phyloP scores from a whole-genome alignment of 2,329 filamentous ascomycete species.

The Colletotrichum sojae region DNA sequence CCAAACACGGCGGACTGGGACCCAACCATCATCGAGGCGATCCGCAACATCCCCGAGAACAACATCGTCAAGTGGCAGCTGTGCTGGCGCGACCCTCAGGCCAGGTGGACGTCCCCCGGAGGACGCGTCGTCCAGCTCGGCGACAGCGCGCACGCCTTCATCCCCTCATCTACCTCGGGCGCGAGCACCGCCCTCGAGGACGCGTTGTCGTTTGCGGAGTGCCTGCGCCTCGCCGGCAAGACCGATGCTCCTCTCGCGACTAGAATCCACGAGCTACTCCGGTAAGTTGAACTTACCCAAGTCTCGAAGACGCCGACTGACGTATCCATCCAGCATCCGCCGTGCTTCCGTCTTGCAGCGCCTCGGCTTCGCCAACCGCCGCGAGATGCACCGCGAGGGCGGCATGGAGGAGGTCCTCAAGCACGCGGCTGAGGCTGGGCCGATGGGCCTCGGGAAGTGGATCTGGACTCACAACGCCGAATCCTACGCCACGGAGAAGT shows the following conservation, averaged over 20 bases:
- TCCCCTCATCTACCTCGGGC: slow-evolving; percentile 42
- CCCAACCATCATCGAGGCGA: slow-evolving; percentile 17
- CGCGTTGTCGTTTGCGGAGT: slow-evolving; percentile 41
- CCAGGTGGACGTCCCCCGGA: slow-evolving; percentile 34
- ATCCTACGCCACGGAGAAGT: slow-evolving; percentile 1
- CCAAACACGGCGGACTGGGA: slow-evolving; percentile 13
- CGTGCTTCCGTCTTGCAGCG: slow-evolving; percentile 3
- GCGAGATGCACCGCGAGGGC: slow-evolving; percentile 11
- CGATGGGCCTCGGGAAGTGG: slow-evolving; percentile 18
- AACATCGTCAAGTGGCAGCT: slow-evolving; percentile 41
- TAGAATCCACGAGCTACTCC: slow-evolving; percentile 12
- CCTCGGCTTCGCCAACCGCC: slow-evolving; percentile 1
- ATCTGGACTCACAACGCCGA: slow-evolving; percentile 20
- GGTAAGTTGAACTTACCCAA: neutral
- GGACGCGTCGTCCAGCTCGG: slow-evolving; percentile 43
- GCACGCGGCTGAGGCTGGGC: slow-evolving; percentile 7
- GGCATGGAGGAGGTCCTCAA: slow-evolving; percentile 19
- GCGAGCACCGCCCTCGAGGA: slow-evolving; percentile 44
- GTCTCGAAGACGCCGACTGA: fast-evolving
- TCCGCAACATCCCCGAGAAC: slow-evolving; percentile 14
- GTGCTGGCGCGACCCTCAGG: slow-evolving; percentile 37
- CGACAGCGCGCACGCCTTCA: slow-evolving; percentile 43
- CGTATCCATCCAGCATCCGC: neutral
- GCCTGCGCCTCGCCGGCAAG: slow-evolving; percentile 37
- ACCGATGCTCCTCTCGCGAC: neutral